A percentile compares a stretch with the other conserved stretches of the same genome.
Evolutionary conservation across 257 asterid genomes (phyloP).

Genomic region (Henckelia pumila): DNA sequence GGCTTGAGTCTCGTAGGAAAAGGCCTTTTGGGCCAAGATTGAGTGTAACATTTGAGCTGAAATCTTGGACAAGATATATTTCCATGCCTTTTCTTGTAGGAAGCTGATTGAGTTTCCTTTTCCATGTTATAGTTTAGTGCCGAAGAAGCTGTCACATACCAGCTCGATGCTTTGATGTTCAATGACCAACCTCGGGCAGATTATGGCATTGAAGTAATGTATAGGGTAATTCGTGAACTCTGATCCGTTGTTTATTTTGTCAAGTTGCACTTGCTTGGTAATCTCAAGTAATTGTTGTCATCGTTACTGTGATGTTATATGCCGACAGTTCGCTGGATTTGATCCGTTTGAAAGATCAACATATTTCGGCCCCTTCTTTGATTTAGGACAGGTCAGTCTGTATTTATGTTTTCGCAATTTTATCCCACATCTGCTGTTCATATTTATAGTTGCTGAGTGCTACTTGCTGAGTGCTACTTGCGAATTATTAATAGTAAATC

Average conservation of each 20-base stretch:
- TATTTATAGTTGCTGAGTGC: not conserved
- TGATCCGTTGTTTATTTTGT: conserved; percentile 14
- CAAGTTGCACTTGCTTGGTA: conserved; percentile 3
- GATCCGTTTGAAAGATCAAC: conserved; percentile 98
- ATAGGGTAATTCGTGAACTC: conserved; percentile 51
- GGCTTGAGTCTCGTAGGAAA: conserved; percentile 81
- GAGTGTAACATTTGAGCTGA: conserved; percentile 46
- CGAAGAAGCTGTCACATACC: conserved; percentile 81
- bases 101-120: conserved; percentile 15
- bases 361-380: conserved; percentile 90
- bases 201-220: conserved; percentile 97
- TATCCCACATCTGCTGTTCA: not conserved
- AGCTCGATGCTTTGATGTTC: conserved; percentile 91
- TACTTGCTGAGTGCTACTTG: not conserved
- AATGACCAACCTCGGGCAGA: conserved; percentile 89
- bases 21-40: conserved; percentile 86
- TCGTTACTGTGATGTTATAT: conserved; percentile 15
- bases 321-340: conserved; percentile 82
- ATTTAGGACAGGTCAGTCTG: conserved; percentile 84
- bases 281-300: conserved; percentile 10
- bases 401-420: not conserved
- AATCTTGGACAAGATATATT: conserved; percentile 11
- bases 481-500: not conserved
- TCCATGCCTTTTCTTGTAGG: not conserved
- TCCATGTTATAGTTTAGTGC: conserved; percentile 61